phyloP scores from a whole-genome alignment of 139 green algal species.

The Helicosporidium sp. region DNA sequence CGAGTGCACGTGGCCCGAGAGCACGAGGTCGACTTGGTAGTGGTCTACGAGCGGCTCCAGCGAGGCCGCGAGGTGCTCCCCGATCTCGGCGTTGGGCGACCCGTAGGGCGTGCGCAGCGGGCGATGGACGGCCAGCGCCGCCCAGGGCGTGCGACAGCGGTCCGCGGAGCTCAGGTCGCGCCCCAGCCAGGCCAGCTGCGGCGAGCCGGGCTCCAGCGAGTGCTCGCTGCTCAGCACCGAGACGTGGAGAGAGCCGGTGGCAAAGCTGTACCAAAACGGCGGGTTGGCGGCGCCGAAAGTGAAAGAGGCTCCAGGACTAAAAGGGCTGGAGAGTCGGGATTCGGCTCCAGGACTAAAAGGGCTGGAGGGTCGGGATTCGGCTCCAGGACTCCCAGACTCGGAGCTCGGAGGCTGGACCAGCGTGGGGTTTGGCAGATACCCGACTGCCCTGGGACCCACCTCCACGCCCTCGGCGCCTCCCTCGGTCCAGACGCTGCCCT shows the following conservation, averaged over 20 bases:
- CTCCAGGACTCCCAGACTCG: too few species aligned
- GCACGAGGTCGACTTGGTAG: constrained; percentile 38
- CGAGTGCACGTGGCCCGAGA: constrained; percentile 48
- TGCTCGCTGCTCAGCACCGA: constrained; percentile 40
- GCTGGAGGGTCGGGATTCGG: too few species aligned
- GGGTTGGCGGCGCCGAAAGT: constrained; percentile 20
- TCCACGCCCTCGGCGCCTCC: too few species aligned
- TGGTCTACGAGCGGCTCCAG: constrained; percentile 38
- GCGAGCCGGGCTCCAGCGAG: constrained; percentile 24
- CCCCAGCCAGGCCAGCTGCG: constrained; percentile 16
- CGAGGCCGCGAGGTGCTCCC: constrained; percentile 29
- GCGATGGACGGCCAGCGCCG: constrained; percentile 42
- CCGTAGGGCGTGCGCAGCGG: too few species aligned
- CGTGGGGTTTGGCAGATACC: constrained; percentile 13
- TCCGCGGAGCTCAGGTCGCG: constrained; percentile 42
- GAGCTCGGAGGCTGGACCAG: too few species aligned
- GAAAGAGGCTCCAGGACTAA: too few species aligned
- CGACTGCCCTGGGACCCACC: too few species aligned
- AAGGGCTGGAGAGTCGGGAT: too few species aligned
- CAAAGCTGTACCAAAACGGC: constrained; percentile 68
- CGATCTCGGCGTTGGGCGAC: constrained; percentile 41
- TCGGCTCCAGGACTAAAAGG: too few species aligned
- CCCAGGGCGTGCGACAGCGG: constrained; percentile 50
- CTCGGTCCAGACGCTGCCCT: too few species aligned
- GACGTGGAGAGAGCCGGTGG: constrained; percentile 7